Conservation (phyloP, 805 yeast species). For the Barnettozyma wickerhamii region DNA sequence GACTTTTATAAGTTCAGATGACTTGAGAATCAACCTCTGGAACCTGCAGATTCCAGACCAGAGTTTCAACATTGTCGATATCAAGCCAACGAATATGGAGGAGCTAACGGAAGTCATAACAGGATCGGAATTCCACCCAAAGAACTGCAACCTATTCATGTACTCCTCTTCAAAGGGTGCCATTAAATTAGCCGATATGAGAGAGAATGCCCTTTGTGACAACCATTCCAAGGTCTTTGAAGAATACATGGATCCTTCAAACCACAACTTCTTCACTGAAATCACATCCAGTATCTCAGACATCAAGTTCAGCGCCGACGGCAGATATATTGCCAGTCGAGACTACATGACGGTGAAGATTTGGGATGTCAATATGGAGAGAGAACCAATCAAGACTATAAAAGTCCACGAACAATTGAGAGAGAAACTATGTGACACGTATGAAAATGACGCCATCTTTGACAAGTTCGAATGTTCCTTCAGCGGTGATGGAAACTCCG, state of each 20-base stretch:
- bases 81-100: constrained; percentile 98
- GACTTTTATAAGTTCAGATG: constrained; percentile 90
- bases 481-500: constrained; percentile 85
- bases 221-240: constrained; percentile 82
- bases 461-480: constrained; percentile 97
- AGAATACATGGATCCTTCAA: constrained; percentile 87
- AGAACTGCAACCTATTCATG: constrained; percentile 88
- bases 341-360: constrained; percentile 96
- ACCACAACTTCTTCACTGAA: constrained; percentile 95
- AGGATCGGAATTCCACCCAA: constrained; percentile 93
- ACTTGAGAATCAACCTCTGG: constrained; percentile 93
- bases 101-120: constrained; percentile 98
- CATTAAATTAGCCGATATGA: constrained; percentile 93
- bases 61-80: constrained; percentile 94
- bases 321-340: constrained; percentile 92
- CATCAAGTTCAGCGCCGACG: constrained; percentile 87
- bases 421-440: constrained; percentile 91
- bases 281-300: constrained; percentile 93
- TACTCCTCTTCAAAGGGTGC: constrained; percentile 95
- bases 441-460: constrained; percentile 97
- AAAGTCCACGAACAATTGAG: constrained; percentile 94
- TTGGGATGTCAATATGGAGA: constrained; percentile 98
- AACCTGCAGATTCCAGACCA: constrained; percentile 91
- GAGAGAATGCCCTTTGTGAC: constrained; percentile 92
- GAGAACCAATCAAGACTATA: constrained; percentile 88